A percentile compares a stretch with the other conserved stretches of the same genome.
phyloP scores from a whole-genome alignment of 129 eudicot species.

The Pittosporum tobira region DNA sequence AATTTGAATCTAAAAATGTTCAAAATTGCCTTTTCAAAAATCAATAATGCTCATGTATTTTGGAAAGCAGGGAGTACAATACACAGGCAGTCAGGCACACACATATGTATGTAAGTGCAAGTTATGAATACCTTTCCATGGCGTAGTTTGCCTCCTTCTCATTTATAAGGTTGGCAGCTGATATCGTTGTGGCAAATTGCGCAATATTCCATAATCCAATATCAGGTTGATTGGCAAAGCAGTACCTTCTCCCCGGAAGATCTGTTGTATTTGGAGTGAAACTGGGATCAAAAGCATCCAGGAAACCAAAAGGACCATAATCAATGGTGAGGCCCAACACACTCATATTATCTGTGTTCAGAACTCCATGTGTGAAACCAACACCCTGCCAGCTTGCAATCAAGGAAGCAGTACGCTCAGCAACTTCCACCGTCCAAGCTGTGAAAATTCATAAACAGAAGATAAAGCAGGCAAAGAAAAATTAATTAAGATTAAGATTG shows the following conservation, averaged over 20 bases:
- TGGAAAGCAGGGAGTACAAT: too few relatives aligned
- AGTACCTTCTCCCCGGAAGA: constrained; percentile 96
- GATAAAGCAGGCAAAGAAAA: neutral
- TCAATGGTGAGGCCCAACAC: constrained; percentile 93
- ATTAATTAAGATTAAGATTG: too few relatives aligned
- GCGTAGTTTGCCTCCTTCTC: constrained; percentile 82
- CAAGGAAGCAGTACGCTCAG: constrained; percentile 85
- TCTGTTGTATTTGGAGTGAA: constrained; percentile 98
- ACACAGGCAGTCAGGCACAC: too few relatives aligned
- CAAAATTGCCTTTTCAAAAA: too few relatives aligned
- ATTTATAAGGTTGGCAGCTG: constrained; percentile 56
- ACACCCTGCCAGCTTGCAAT: constrained; percentile 98
- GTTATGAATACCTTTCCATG: constrained; percentile 65
- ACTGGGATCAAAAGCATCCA: constrained; percentile 99
- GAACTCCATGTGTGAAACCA: constrained; percentile 97
- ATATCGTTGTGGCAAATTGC: constrained; percentile 71
- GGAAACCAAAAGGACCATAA: constrained; percentile 98
- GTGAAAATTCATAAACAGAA: constrained; percentile 16
- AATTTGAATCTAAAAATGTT: too few relatives aligned
- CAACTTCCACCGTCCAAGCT: constrained; percentile 98
- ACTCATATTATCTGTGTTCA: constrained; percentile 98
- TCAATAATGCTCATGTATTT: too few relatives aligned
- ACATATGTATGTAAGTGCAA: too few relatives aligned
- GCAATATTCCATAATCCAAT: constrained; percentile 95
- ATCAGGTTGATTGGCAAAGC: constrained; percentile 99